phyloP scores from a whole-genome alignment of 352 stramenopile genomes.

The Aphanomyces euteiches region DNA sequence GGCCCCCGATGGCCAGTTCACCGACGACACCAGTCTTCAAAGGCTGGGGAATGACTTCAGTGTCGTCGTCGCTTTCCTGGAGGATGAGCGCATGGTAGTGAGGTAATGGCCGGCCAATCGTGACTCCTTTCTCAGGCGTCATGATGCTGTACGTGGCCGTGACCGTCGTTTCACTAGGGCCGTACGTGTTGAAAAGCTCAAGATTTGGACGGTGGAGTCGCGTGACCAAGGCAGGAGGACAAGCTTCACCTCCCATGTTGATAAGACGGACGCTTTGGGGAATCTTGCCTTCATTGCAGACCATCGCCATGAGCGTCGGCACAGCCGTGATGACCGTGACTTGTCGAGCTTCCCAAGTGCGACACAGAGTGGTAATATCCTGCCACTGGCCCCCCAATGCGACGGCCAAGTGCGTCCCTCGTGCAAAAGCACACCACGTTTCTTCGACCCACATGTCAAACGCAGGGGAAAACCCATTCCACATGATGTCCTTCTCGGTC shows the following conservation, averaged over 20 bases:
- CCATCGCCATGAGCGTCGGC: conserved; percentile 15
- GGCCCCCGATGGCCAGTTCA: conserved; percentile 11
- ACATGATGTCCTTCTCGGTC: not conserved
- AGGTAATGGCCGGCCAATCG: conserved; percentile 3
- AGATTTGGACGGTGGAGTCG: not conserved
- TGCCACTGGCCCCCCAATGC: conserved; percentile 3
- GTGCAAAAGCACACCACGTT: conserved; percentile 15
- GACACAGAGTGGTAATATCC: not conserved
- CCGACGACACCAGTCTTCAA: not conserved
- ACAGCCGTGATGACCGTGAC: conserved; percentile 14
- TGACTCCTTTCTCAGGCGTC: not conserved
- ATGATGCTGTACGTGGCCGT: conserved; percentile 12
- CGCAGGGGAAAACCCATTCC: conserved; percentile 14
- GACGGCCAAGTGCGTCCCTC: not conserved
- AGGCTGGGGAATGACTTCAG: not conserved
- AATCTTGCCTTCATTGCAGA: not conserved
- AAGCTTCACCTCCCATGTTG: conserved; percentile 15
- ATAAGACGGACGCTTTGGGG: not conserved
- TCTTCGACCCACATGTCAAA: conserved; percentile 25
- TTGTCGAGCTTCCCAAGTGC: not conserved
- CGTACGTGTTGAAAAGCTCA: conserved; percentile 17
- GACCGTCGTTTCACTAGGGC: conserved; percentile 7
- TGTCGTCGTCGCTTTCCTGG: not conserved
- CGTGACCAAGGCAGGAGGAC: conserved; percentile 1
- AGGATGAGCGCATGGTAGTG: conserved; percentile 3